phyloP scores from a whole-genome alignment of 2,329 filamentous ascomycete species.

The Aschersonia sp. region DNA sequence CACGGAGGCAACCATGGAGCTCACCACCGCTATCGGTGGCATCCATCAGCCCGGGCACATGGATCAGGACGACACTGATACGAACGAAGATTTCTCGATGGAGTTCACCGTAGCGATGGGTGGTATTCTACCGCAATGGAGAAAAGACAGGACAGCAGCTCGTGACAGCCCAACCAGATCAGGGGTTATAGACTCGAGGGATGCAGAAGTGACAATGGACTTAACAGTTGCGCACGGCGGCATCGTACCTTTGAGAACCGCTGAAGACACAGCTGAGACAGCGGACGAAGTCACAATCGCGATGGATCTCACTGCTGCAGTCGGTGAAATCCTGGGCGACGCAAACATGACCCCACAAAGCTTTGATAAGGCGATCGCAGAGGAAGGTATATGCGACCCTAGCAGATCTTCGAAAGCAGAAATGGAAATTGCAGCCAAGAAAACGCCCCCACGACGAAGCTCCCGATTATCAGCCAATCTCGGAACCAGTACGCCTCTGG shows the following conservation, averaged over 20 bases:
- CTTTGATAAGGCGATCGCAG: constrained; percentile 41
- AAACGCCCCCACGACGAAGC: constrained; percentile 7
- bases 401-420: constrained; percentile 26
- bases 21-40: constrained; percentile 63
- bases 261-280: constrained; percentile 17
- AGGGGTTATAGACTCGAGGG: constrained; percentile 9
- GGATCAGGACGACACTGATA: constrained; percentile 20
- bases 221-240: constrained; percentile 44
- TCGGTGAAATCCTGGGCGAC: constrained; percentile 44
- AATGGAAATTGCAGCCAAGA: constrained; percentile 11
- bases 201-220: constrained; percentile 26
- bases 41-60: constrained; percentile 33
- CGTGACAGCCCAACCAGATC: constrained; percentile 15
- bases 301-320: constrained; percentile 54
- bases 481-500: constrained; percentile 15
- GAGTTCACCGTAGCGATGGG: constrained; percentile 57
- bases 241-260: constrained; percentile 24
- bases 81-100: constrained; percentile 64
- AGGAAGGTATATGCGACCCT: constrained; percentile 38
- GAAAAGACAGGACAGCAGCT: constrained; percentile 10
- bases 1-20: constrained; percentile 50
- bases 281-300: constrained; percentile 29
- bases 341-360: constrained; percentile 15
- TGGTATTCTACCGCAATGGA: constrained; percentile 27
- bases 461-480: constrained; percentile 6